Evolutionary conservation across 345 rosid species (phyloP).

Genomic region (Hibiscus tridactylites): DNA sequence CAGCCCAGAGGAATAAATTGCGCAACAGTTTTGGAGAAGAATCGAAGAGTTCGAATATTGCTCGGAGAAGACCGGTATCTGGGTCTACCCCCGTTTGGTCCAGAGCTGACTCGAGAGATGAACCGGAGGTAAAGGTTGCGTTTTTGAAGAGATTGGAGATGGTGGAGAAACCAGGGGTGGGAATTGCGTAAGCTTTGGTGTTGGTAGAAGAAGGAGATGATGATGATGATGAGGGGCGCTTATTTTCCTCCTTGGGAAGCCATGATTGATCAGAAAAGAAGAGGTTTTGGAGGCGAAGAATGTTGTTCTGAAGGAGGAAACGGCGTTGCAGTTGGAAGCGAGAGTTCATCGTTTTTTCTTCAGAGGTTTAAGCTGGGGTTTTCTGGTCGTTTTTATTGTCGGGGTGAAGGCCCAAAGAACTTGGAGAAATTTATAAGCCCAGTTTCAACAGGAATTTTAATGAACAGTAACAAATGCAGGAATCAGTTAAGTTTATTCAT

Average conservation of each 20-base stretch:
- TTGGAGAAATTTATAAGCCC: too few relatives aligned
- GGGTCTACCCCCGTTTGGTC: conserved; percentile 52
- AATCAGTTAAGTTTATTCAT: too few relatives aligned
- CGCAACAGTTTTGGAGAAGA: conserved; percentile 63
- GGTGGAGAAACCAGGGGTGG: conserved; percentile 25
- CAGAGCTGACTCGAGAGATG: conserved; percentile 42
- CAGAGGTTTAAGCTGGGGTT: not conserved
- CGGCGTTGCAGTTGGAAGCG: not conserved
- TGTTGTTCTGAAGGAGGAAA: not conserved
- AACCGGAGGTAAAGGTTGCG: conserved; percentile 29
- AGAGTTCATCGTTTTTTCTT: not conserved
- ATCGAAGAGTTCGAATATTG: conserved; percentile 47
- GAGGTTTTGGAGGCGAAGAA: conserved; percentile 9
- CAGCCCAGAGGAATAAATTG: conserved; percentile 65
- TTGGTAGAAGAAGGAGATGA: conserved; percentile 18
- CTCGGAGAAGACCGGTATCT: conserved; percentile 29
- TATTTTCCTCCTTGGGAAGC: conserved; percentile 24
- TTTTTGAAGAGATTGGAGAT: conserved; percentile 45
- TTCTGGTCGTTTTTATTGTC: not conserved
- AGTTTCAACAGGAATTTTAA: too few relatives aligned
- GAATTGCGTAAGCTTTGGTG: conserved; percentile 10
- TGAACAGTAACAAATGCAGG: too few relatives aligned
- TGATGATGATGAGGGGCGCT: conserved; percentile 23
- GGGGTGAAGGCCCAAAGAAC: not conserved
- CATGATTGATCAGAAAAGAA: conserved; percentile 25